Evolutionary conservation across 2,329 filamentous ascomycete genomes (phyloP), one percentile per base, ranked within the genome.

Genomic region (Penicillium frequentans): DNA sequence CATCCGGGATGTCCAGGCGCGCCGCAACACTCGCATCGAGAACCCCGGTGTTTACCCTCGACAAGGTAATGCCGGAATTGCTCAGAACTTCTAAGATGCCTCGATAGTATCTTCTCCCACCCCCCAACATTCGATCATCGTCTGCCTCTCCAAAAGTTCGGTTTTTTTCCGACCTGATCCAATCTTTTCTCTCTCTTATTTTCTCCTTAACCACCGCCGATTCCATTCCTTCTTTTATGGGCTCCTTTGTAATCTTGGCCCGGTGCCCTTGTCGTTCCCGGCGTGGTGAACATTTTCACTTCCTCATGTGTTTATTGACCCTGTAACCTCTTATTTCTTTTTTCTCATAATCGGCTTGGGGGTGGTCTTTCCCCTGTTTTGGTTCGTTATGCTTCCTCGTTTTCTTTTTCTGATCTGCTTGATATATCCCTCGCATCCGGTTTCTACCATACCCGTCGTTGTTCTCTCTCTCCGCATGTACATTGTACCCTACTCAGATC

Each of bases 1-100:
- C 52, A 97, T 99, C 63, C 86, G 93, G 55, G 95, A 99, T 73
- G 95, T 98, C 63, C 89, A 90, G 62, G 95, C 95, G 27, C 83
- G 95, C 65, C 86, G 95, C 64, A 97, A 97, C 78, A 97, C 95
- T 13, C 86, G 93, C 60, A 98, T 99, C 69, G 93, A 98, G 78
- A 96, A 89, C 72, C 89, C 91, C 2, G 86, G 90, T 45, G 90
- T 95, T 61, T 96, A 90, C 69, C 93, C 93, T 11, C 91, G 96
- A 71, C 92, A 96, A 79, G 86, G 85, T 33, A 96, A 90, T 68
- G 91, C 91, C 39, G 95, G 95, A 57, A 97, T 99, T 68, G 90
- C 95, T 31, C 95, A 98, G 77, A 99, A 99, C 76, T 99, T 99
- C 69, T 98, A 85, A 47, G 46, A 39, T 48, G 10, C n/a, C 19